Evolutionary conservation across 805 yeast species (phyloP), one percentile per base, ranked within the genome.

Genomic region (Komagataella phaffii): DNA sequence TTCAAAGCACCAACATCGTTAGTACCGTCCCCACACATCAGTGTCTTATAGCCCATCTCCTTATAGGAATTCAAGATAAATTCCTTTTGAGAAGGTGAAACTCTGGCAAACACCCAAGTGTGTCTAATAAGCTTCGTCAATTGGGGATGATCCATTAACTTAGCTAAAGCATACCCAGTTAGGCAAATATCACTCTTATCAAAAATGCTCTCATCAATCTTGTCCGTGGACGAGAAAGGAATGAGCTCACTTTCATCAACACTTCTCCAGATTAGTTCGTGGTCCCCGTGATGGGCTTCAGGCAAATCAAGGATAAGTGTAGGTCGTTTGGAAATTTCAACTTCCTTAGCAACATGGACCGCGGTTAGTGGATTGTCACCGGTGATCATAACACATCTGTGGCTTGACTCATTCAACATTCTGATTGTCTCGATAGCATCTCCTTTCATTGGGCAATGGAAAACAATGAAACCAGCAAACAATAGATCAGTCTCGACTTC

Each of bases 11-110:
- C 99, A 50, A 93, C 99, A 74, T 93, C 99, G 64, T 93, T 93
- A n/a, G 99, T 93, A 70, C 99, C 99, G 70, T 93, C 99, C 75
- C 99, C 99, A 70, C 99, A 93, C 99, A 93, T 93, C 60, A 93
- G 76, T 21, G 98, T 93, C 63, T 80, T 85, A 69, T 91, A 93
- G 23, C 96, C 96, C 65, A 88, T 76, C 55, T 80, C 83, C 67
- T 91, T 93, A 65, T 88, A 78, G 44, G 89, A 78, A 55, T 81
- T 83, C 61, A 93, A 74, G 59, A 93, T 82, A 58, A 85, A 88
- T 69, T 93, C 99, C 70, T 93, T 93, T 71, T 93, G 99, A 23
- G 85, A 63, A 45, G 99, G 99, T 6, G 98, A 91, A 36, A 93
- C 98, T 71, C 99, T 85, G 47, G 99, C 97, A 64, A 88, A 93